A percentile compares a stretch with the other conserved stretches of the same genome.
phyloP scores from a whole-genome alignment of 805 yeast species.

The Debaryomyces maramus region DNA sequence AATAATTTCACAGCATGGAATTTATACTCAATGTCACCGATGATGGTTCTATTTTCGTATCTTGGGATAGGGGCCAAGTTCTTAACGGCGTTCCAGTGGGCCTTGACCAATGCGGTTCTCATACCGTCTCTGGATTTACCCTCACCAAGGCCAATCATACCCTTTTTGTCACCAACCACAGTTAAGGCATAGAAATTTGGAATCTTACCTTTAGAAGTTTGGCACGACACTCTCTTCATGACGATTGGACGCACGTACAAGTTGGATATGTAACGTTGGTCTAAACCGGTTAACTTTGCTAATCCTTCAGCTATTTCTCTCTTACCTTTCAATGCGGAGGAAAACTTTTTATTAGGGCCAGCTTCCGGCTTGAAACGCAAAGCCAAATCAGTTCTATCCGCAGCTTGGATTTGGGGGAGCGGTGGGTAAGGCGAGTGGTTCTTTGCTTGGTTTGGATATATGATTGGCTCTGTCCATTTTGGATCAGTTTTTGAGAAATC shows the following conservation, averaged over 20 bases:
- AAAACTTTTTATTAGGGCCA: slow-evolving; percentile 8
- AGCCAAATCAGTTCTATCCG: slow-evolving; percentile 46
- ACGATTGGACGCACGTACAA: slow-evolving; percentile 66
- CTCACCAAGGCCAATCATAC: slow-evolving; percentile 93
- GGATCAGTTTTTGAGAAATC: slow-evolving; percentile 74
- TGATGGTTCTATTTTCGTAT: slow-evolving; percentile 87
- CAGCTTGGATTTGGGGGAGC: slow-evolving; percentile 54
- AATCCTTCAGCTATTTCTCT: slow-evolving; percentile 52
- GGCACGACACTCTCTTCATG: slow-evolving; percentile 81
- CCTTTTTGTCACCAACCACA: slow-evolving; percentile 89
- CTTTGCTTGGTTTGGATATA: slow-evolving; percentile 50
- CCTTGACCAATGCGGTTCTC: slow-evolving; percentile 73
- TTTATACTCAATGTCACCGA: slow-evolving; percentile 78
- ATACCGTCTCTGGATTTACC: slow-evolving; percentile 84
- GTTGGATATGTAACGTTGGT: slow-evolving; percentile 57
- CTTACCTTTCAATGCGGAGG: slow-evolving; percentile 15
- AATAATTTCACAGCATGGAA: slow-evolving; percentile 84
- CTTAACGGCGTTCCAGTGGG: slow-evolving; percentile 92
- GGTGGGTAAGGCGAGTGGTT: slow-evolving; percentile 56
- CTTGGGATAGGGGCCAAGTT: slow-evolving; percentile 80
- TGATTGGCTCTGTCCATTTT: slow-evolving; percentile 67
- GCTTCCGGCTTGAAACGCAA: slow-evolving; percentile 32
- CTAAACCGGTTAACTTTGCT: slow-evolving; percentile 64
- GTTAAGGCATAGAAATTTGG: slow-evolving; percentile 79
- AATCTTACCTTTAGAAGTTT: slow-evolving; percentile 90